Conservation (phyloP, 768 basidiomycete species). For the Sarcodon sp. region DNA sequence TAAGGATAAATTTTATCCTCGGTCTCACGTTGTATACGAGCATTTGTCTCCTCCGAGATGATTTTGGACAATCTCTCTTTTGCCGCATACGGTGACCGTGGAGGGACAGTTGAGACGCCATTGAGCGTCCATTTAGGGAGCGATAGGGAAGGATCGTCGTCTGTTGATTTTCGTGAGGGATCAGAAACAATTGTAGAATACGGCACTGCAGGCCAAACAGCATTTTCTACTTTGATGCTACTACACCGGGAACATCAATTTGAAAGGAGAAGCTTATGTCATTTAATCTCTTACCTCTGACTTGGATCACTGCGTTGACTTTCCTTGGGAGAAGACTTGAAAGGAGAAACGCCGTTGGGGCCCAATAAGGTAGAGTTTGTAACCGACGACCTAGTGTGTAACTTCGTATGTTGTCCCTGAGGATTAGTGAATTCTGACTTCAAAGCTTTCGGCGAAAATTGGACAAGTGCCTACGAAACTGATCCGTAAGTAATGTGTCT, state of each 20-base stretch:
- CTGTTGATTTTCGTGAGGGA: neutral
- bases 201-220: conserved; percentile 31
- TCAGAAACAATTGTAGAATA: conserved; percentile 19
- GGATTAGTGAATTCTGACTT: neutral
- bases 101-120: conserved; percentile 51
- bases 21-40: conserved; percentile 29
- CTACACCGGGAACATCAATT: neutral
- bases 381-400: conserved; percentile 32
- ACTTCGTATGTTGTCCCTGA: neutral
- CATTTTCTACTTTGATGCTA: conserved; percentile 1
- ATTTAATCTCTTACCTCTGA: conserved; percentile 4
- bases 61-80: conserved; percentile 24
- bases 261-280: neutral
- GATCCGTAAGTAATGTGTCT: neutral
- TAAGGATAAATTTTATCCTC: conserved; percentile 37
- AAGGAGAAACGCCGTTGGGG: neutral
- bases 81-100: conserved; percentile 23
- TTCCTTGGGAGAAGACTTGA: neutral
- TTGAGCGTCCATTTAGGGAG: conserved; percentile 57
- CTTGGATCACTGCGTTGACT: too few relatives aligned
- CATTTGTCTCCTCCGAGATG: conserved; percentile 17
- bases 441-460: conserved; percentile 12
- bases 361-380: too few relatives aligned
- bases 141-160: conserved; percentile 26
- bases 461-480: conserved; percentile 9